Base-by-base conservation (phyloP, 805 yeast genomes). In the Citeromyces matritensis region DNA sequence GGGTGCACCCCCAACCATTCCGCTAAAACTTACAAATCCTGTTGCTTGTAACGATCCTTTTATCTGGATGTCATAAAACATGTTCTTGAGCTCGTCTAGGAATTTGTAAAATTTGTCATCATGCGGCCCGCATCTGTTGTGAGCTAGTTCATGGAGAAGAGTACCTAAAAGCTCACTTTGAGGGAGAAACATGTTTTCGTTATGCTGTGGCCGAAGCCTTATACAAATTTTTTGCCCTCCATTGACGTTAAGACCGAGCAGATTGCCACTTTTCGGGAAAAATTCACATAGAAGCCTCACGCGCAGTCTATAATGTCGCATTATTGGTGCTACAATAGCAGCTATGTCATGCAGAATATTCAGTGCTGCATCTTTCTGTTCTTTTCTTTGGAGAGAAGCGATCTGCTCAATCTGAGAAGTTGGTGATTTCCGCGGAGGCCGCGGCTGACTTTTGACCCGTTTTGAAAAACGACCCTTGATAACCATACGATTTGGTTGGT, bases 61-160 rank as follows among this genome's bases (percentile, higher is more conserved):
- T 26, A 53, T 36, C 39, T 62, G 64, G 27, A 65, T 44, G 6
- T 57, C 53, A 32, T 59, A 60, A 42, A 55, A 72, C 42, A 78
- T 55, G 5, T 55, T 57, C 35, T 65, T 68, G 26, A 80, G 57
- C 36, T 67, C 71, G 33, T 80, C 88, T 39, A 84, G 49, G 31
- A 64, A 63, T 31, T 56, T 55, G 47, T 82, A 82, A 46, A 88
- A 88, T 36, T 53, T 54, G 3, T 55, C 65, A 55, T 88, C 78
- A 47, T 88, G 97, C 0, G 94, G 80, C 0, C 95, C 95, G 43
- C 58, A 57, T 13, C 61, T 47, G 48, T 84, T 86, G 48, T 88
- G 97, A 2, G 83, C 69, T 27, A 88, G 58, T 48, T 88, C 97
- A 51, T 88, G 97, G 4, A 88, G 57, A 73, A 85, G 68, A 0